phyloP scores from a whole-genome alignment of 495 filamentous ascomycete species.

The Cladorrhinum samala region DNA sequence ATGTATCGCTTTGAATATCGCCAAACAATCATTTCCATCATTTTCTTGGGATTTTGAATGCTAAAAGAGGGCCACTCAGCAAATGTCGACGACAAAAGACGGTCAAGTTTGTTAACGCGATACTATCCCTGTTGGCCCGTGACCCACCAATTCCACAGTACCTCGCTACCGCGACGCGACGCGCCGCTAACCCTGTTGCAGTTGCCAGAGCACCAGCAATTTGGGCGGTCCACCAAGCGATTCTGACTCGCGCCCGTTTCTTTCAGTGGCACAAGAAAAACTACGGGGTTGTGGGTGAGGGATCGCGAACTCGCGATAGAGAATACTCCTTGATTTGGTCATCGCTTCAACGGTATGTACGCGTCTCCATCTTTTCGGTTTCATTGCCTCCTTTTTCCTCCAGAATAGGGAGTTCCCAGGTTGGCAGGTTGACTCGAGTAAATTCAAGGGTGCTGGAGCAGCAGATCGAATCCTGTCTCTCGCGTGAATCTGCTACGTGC shows the following conservation, averaged over 20 bases:
- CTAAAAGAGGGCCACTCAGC: no score
- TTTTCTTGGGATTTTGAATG: no score
- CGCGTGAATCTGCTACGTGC: not conserved
- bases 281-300: slow-evolving; percentile 7
- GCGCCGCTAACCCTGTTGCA: slow-evolving; percentile 20
- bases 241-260: slow-evolving; percentile 2
- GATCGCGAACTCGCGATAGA: no score
- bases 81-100: not conserved
- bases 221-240: no score
- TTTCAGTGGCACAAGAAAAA: slow-evolving; percentile 11
- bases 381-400: not conserved
- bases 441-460: not conserved
- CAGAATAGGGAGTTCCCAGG: not conserved
- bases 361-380: slow-evolving; percentile 18
- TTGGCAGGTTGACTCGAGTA: not conserved
- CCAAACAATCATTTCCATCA: no score
- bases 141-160: slow-evolving; percentile 4
- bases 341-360: slow-evolving; percentile 21
- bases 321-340: no score
- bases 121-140: slow-evolving; percentile 1
- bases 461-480: not conserved
- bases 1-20: no score
- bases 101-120: slow-evolving; percentile 11
- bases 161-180: slow-evolving; percentile 23
- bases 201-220: slow-evolving; percentile 14